phyloP scores from a whole-genome alignment of 768 basidiomycete genomes.

The Leucocoprinus leucothites region DNA sequence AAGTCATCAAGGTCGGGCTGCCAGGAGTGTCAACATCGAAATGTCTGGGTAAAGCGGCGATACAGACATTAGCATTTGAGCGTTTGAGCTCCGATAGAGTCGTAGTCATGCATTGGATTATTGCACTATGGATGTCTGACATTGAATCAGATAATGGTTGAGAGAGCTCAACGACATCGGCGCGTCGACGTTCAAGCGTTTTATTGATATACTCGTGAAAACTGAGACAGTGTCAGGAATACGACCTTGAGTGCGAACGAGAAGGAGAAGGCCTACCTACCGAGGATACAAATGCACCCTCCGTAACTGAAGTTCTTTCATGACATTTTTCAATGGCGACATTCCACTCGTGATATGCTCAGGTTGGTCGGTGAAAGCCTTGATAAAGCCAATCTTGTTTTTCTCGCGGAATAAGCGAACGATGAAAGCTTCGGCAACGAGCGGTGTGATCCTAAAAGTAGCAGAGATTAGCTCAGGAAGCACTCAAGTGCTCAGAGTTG shows the following conservation, averaged over 20 bases:
- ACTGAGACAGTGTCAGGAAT: conserved; percentile 33
- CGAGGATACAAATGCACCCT: conserved; percentile 92
- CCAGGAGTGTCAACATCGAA: not conserved
- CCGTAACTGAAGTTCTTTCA: conserved; percentile 89
- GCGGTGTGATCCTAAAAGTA: conserved; percentile 68
- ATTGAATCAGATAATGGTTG: conserved; percentile 83
- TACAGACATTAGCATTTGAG: conserved; percentile 64
- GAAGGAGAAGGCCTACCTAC: conserved; percentile 33
- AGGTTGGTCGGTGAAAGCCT: conserved; percentile 96
- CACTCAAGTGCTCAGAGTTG: not conserved
- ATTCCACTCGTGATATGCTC: conserved; percentile 92
- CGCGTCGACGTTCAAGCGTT: conserved; percentile 76
- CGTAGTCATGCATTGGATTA: conserved; percentile 90
- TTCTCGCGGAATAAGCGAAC: conserved; percentile 87
- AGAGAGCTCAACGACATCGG: conserved; percentile 90
- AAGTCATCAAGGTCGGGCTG: conserved; percentile 94
- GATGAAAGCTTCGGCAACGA: conserved; percentile 90
- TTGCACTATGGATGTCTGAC: conserved; percentile 88
- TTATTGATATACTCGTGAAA: conserved; percentile 89
- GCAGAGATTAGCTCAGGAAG: conserved; percentile 1
- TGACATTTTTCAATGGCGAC: conserved; percentile 86
- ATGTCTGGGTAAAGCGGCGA: not conserved
- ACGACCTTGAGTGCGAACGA: not conserved
- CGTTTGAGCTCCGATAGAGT: conserved; percentile 89
- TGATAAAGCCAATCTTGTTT: conserved; percentile 88